Evolutionary conservation across 148 eudicot genomes (phyloP), one percentile per base, ranked within the genome.

Genomic region (Rheum nobile): DNA sequence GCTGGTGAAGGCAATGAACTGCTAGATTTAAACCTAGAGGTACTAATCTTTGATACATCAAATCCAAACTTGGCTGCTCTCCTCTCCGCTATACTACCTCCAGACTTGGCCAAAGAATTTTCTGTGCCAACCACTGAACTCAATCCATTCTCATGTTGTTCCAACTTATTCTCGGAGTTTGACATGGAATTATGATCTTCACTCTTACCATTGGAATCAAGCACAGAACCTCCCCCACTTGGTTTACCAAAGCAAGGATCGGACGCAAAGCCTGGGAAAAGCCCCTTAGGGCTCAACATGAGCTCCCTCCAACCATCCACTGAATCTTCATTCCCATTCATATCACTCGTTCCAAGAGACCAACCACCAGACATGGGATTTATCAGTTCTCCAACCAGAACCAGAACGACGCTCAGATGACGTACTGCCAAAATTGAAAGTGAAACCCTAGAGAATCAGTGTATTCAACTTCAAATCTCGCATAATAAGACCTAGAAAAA

Each of bases 61-160:
- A 88, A 82, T 24, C 87, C 90, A 67, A 78, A 75, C 34, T 82
- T 83, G 11, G 77, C 80, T 4, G 88, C 92, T 79, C 90, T 83
- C 73, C 92, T 80, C 83, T 87, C 88, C 0, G 91, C 88, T 77
- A 88, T 84, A 76, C 89, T 84, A 37, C 77, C 83, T n/a, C 77
- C 50, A 55, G 37, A 44, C 72, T 48, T 80, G 31, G 43, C 22
- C 50, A 69, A 37, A 6, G 24, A 29, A 50, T 72, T 69, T 38
- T 47, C 37, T 8, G 19, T 35, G 34, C 3, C 76, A 29, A 9
- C 35, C 31, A 22, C 65, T 17, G 61, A 72, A 71, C 8, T 39
- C 69, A 37, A n/a, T 46, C 38, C 79, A 61, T 57, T 37, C 38
- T 44, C 75, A 71, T 24, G 38, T 19, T 34, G 67, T 61, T 75